Evolutionary conservation across 2,329 filamentous ascomycete genomes (phyloP).

Genomic region (Aspergillus sp.): DNA sequence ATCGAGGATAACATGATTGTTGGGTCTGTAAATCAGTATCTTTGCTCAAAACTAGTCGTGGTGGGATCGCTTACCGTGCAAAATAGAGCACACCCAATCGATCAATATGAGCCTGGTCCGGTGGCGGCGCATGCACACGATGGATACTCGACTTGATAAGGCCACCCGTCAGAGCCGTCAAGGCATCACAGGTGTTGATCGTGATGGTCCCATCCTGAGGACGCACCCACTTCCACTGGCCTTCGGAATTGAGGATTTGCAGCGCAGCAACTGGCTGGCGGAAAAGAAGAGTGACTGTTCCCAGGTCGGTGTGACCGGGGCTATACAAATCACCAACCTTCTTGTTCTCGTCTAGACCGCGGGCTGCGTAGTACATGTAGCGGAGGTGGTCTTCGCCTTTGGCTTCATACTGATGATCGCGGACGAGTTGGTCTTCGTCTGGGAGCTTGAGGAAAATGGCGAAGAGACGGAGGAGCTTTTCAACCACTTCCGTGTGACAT

Average conservation of each 20-base stretch:
- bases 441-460: slow-evolving; percentile 54
- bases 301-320: slow-evolving; percentile 50
- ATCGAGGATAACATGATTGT: slow-evolving; percentile 36
- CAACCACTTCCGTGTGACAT: slow-evolving; percentile 26
- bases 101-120: slow-evolving; percentile 41
- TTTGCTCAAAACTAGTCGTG: neutral
- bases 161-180: slow-evolving; percentile 44
- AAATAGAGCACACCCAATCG: slow-evolving; percentile 40
- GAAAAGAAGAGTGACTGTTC: slow-evolving; percentile 50
- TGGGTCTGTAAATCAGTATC: slow-evolving; percentile 21
- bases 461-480: slow-evolving; percentile 49
- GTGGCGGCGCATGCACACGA: slow-evolving; percentile 42
- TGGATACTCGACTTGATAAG: slow-evolving; percentile 46
- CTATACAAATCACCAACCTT: slow-evolving; percentile 39
- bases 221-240: slow-evolving; percentile 45
- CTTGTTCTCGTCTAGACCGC: slow-evolving; percentile 42
- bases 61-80: slow-evolving; percentile 28
- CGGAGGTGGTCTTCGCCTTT: slow-evolving; percentile 54
- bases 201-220: slow-evolving; percentile 45
- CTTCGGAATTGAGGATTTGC: slow-evolving; percentile 46
- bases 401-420: slow-evolving; percentile 51
- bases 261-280: slow-evolving; percentile 51
- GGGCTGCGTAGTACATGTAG: slow-evolving; percentile 53
- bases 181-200: slow-evolving; percentile 44
- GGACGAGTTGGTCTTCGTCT: slow-evolving; percentile 49